phyloP scores from a whole-genome alignment of 1,284 basidiomycete genomes.

The Irpex sp. region DNA sequence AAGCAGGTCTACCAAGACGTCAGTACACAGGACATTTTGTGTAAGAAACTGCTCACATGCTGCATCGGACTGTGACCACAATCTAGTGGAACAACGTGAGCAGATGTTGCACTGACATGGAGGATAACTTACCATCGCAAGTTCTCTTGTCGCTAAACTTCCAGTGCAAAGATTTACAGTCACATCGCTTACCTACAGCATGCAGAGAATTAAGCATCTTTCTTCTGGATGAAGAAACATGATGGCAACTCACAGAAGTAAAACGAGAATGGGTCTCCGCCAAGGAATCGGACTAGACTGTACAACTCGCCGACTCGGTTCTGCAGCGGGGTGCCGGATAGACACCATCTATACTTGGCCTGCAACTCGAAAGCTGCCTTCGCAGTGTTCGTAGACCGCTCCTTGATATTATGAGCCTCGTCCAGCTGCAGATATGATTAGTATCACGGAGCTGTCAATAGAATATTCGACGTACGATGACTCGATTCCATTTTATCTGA shows the following conservation, averaged over 20 bases:
- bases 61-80: conserved; percentile 96
- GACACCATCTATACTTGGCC: conserved; percentile 87
- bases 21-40: neutral
- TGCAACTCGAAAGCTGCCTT: conserved; percentile 92
- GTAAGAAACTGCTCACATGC: conserved; percentile 52
- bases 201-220: neutral
- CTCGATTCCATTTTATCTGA: conserved; percentile 82
- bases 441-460: neutral
- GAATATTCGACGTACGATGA: conserved; percentile 45
- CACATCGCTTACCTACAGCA: conserved; percentile 69
- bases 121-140: conserved; percentile 69
- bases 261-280: conserved; percentile 87
- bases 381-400: conserved; percentile 92
- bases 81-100: conserved; percentile 35
- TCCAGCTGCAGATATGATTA: conserved; percentile 59
- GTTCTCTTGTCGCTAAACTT: conserved; percentile 77
- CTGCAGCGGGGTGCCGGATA: conserved; percentile 97
- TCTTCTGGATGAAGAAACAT: neutral
- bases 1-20: conserved; percentile 59
- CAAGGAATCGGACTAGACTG: conserved; percentile 90
- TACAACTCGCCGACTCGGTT: conserved; percentile 98
- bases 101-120: neutral
- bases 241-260: conserved; percentile 76
- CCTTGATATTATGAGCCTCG: conserved; percentile 98
- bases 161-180: conserved; percentile 91